These are phyloP conservation scores for Trichocomaceae sp. DNA, from an alignment of 2,329 filamentous ascomycete genomes.

Conservation along the genomic window DNA sequence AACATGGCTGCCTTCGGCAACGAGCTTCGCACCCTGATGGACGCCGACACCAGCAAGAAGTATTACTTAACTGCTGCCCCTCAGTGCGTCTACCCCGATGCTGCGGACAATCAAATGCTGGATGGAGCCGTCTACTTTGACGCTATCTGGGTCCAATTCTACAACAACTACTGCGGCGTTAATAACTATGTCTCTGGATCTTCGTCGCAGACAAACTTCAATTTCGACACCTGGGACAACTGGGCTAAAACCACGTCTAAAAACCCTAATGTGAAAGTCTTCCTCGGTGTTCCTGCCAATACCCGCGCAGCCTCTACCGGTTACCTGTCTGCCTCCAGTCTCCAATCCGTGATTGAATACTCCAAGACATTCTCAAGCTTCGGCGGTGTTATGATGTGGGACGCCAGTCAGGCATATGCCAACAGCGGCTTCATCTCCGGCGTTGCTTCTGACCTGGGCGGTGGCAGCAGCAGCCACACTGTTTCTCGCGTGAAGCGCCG, in stretches of 20 bases:
- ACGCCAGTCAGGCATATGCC: conserved; percentile 55
- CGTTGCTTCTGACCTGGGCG: conserved; percentile 24
- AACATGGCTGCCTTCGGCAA: conserved; percentile 59
- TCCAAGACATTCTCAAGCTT: conserved; percentile 53
- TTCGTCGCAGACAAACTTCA: conserved; percentile 49
- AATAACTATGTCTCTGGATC: conserved; percentile 44
- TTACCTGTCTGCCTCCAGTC: conserved; percentile 45
- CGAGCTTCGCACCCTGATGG: conserved; percentile 51
- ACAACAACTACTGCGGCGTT: conserved; percentile 62
- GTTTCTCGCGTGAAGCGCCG: conserved; percentile 13
- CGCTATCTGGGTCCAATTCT: conserved; percentile 60
- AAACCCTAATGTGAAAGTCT: conserved; percentile 55
- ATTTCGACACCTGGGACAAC: conserved; percentile 58
- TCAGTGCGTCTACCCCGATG: conserved; percentile 62
- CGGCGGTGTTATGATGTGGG: conserved; percentile 65
- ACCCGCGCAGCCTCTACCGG: conserved; percentile 49
- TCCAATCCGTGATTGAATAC: conserved; percentile 49
- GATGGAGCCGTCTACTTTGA: conserved; percentile 51
- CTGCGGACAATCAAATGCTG: conserved; percentile 52
- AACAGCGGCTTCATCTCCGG: conserved; percentile 52
- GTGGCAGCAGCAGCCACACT: conserved; percentile 3
- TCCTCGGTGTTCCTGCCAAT: conserved; percentile 56
- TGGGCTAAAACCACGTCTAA: conserved; percentile 55
- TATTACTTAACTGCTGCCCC: conserved; percentile 61
- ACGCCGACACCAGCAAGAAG: conserved; percentile 44